Evolutionary conservation across 305 asterid genomes (phyloP).

Genomic region (Plantago lanceolata): DNA sequence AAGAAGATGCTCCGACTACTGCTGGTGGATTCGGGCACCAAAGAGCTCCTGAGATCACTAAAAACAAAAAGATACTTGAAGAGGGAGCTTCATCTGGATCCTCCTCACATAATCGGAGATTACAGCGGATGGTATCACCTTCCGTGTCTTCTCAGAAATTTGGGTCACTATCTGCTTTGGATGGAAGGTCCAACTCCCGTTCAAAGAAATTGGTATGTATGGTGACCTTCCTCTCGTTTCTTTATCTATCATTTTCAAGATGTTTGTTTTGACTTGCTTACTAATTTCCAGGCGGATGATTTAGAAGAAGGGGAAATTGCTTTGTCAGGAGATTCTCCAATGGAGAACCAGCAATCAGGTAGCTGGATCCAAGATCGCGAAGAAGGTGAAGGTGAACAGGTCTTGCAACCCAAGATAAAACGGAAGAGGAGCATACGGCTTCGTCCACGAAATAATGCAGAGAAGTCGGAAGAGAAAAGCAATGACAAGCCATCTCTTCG

Average conservation of each 20-base stretch:
- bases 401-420: conserved; percentile 86
- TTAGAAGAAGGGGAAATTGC: conserved; percentile 97
- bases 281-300: conserved; percentile 62
- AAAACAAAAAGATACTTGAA: conserved; percentile 44
- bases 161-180: conserved; percentile 96
- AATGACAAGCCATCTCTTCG: conserved; percentile 58
- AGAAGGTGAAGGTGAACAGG: conserved; percentile 98
- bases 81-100: conserved; percentile 87
- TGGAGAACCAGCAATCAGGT: conserved; percentile 92
- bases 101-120: conserved; percentile 68
- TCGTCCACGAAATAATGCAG: conserved; percentile 67
- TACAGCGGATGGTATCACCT: conserved; percentile 55
- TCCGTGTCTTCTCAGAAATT: conserved; percentile 93
- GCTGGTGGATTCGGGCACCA: conserved; percentile 57
- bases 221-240: conserved; percentile 5
- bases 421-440: conserved; percentile 87
- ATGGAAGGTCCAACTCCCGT: conserved; percentile 77
- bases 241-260: not conserved
- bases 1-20: conserved; percentile 64
- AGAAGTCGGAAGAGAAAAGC: conserved; percentile 56
- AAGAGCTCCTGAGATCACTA: conserved; percentile 44
- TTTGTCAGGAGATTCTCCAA: conserved; percentile 77
- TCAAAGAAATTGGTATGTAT: conserved; percentile 67
- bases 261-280: conserved; percentile 10
- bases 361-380: conserved; percentile 97